These are phyloP conservation scores for Fusarium cyanostomum DNA, from an alignment of 2,329 filamentous ascomycete species.

Conservation along the genomic window DNA sequence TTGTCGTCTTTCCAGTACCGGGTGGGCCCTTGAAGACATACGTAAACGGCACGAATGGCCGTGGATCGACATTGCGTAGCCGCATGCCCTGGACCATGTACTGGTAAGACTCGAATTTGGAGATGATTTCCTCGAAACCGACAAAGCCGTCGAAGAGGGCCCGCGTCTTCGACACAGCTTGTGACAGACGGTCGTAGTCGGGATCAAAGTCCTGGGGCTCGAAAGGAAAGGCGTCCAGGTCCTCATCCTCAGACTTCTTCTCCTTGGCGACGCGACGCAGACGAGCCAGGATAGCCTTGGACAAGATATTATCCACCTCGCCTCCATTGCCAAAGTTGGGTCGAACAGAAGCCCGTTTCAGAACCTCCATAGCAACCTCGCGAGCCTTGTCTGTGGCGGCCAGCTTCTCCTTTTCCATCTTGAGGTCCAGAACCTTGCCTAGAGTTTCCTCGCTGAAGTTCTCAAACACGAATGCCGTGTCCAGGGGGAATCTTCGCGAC, in stretches of 20 bases:
- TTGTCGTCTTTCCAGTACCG: slow-evolving; percentile 77
- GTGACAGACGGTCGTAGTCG: slow-evolving; percentile 61
- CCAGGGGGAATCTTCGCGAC: slow-evolving; percentile 71
- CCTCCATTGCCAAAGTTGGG: slow-evolving; percentile 81
- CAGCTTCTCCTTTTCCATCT: slow-evolving; percentile 67
- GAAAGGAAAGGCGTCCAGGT: slow-evolving; percentile 36
- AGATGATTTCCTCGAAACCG: slow-evolving; percentile 66
- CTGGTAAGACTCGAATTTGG: slow-evolving; percentile 65
- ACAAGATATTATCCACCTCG: slow-evolving; percentile 69
- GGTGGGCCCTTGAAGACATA: slow-evolving; percentile 73
- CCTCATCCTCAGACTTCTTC: slow-evolving; percentile 28
- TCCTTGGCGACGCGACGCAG: slow-evolving; percentile 39
- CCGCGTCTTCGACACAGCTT: slow-evolving; percentile 54
- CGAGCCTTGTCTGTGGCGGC: slow-evolving; percentile 62
- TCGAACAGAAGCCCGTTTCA: slow-evolving; percentile 69
- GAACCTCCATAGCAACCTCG: slow-evolving; percentile 65
- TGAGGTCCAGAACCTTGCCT: slow-evolving; percentile 68
- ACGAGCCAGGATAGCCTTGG: slow-evolving; percentile 39
- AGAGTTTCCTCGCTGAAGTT: slow-evolving; percentile 72
- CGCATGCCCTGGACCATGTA: slow-evolving; percentile 62
- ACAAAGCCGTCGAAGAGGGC: slow-evolving; percentile 68
- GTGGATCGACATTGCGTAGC: slow-evolving; percentile 61
- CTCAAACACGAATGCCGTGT: slow-evolving; percentile 72
- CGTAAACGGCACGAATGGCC: slow-evolving; percentile 66
- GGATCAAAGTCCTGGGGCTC: slow-evolving; percentile 64